Evolutionary conservation across 805 yeast species (phyloP), one percentile per base, ranked within the genome.

Genomic region (Cyberlindnera amylophila): DNA sequence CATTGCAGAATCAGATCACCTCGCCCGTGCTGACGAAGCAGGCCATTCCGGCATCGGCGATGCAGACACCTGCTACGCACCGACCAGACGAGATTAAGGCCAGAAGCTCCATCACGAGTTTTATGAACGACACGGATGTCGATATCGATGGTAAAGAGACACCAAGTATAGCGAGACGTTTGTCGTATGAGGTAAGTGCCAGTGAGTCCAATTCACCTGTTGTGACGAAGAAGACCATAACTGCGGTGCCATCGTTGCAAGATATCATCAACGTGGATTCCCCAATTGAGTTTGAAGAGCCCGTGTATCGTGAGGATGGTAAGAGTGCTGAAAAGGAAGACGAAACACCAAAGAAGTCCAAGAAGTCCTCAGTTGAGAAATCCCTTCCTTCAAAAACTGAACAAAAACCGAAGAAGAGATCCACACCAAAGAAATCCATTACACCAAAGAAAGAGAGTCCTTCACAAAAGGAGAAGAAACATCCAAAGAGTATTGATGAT

Each of bases 61-160:
- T 26, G 6, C 34, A 34, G 32, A 16, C 39, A 30, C 24, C 36
- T 11, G 26, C 45, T 15, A 8, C 45, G 9, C 36, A 44, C 52
- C 19, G 26, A 38, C 44, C n/a, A 31, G 38, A 38, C 3, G 41
- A 41, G 2, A 54, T 54, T 7, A 54, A 44, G 33, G 53, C 52
- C 6, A 38, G 59, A 18, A 52, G 34, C 33, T 47, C 55, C 28
- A 58, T 58, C 15, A 45, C 58, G 7, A 49, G 53, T 14, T 44
- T 74, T 36, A 71, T 79, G 7, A 72, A 74, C 46, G 74, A 68
- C 37, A 65, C 61, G 11, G 77, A 71, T 47, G 66, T 69, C 16
- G 78, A 70, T 38, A 54, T 68, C 19, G 61, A 62, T 19, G 76
- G 74, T 1, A 64, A 61, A 23, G 66, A 57, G 38, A 64, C 72